These are phyloP conservation scores for Plasmodium gaboni DNA, from an alignment of 169 alveolate genomes.

Conservation along the genomic window DNA sequence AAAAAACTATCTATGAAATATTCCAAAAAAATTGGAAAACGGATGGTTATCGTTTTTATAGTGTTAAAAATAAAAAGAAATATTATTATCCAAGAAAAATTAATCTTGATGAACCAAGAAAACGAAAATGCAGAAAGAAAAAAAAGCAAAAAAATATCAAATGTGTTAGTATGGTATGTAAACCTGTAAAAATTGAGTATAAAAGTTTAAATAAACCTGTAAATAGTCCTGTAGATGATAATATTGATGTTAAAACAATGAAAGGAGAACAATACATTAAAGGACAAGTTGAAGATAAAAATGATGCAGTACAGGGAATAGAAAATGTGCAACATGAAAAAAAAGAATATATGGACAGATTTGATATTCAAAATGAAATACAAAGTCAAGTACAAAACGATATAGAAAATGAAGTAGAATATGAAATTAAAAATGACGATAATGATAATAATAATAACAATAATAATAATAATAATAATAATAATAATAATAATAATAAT, in stretches of 20 bases:
- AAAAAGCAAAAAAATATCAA: background rate
- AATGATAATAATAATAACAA: background rate
- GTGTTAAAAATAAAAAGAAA: conserved; percentile 34
- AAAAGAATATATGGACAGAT: no score
- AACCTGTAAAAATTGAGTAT: conserved; percentile 8
- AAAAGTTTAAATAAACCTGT: background rate
- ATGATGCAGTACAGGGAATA: background rate
- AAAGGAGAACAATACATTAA: conserved; percentile 4
- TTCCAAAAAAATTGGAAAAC: conserved; percentile 61
- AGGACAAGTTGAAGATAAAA: background rate
- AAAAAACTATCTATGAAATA: conserved; percentile 47
- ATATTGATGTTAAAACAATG: conserved; percentile 1
- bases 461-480: background rate
- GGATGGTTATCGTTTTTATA: conserved; percentile 61
- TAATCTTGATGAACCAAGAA: background rate
- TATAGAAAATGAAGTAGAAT: background rate
- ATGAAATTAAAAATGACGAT: background rate
- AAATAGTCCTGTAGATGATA: no score
- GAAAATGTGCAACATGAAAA: background rate
- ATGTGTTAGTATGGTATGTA: conserved; percentile 27
- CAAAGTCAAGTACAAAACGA: background rate
- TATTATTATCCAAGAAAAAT: conserved; percentile 41
- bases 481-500: background rate
- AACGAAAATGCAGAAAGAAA: background rate
- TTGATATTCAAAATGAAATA: no score